Conservation (phyloP, 148 eudicot species). For the Rhododendron kiyosumense region DNA sequence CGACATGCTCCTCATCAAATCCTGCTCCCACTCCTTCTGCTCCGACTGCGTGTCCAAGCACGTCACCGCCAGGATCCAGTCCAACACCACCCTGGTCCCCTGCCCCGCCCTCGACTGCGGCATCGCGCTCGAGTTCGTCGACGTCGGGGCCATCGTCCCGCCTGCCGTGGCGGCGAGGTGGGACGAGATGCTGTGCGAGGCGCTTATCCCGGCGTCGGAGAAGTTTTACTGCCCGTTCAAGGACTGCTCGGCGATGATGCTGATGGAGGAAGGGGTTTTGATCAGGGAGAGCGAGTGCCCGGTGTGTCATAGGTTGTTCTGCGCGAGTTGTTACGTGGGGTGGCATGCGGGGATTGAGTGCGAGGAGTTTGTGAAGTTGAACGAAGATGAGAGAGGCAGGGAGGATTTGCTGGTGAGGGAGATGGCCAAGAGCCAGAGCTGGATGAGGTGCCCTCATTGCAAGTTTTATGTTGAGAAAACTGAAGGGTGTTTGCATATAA, state of each 20-base stretch:
- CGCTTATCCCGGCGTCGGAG: constrained; percentile 27
- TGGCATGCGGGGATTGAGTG: constrained; percentile 60
- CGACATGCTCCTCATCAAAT: constrained; percentile 26
- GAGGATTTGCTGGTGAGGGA: constrained; percentile 52
- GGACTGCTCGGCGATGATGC: constrained; percentile 48
- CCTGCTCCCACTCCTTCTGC: constrained; percentile 50
- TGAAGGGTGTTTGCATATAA: constrained; percentile 56
- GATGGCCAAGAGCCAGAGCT: constrained; percentile 48
- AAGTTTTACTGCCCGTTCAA: constrained; percentile 51
- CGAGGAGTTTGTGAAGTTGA: constrained; percentile 39
- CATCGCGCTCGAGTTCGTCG: constrained; percentile 16
- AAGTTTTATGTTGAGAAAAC: constrained; percentile 44
- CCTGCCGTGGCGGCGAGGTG: constrained; percentile 31
- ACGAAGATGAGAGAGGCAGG: constrained; percentile 27
- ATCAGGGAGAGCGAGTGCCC: constrained; percentile 42
- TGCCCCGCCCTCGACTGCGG: constrained; percentile 38
- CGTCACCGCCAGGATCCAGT: constrained; percentile 28
- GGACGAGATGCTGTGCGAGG: constrained; percentile 39
- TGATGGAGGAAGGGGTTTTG: constrained; percentile 18
- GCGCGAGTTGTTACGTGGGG: constrained; percentile 45
- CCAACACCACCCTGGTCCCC: constrained; percentile 6
- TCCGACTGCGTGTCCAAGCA: constrained; percentile 35
- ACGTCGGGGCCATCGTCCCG: constrained; percentile 24
- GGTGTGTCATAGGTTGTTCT: constrained; percentile 43
- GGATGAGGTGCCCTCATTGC: constrained; percentile 59